Evolutionary conservation across 2,329 filamentous ascomycete genomes (phyloP), one percentile per base, ranked within the genome.

Genomic region (Colletotrichum sp.): DNA sequence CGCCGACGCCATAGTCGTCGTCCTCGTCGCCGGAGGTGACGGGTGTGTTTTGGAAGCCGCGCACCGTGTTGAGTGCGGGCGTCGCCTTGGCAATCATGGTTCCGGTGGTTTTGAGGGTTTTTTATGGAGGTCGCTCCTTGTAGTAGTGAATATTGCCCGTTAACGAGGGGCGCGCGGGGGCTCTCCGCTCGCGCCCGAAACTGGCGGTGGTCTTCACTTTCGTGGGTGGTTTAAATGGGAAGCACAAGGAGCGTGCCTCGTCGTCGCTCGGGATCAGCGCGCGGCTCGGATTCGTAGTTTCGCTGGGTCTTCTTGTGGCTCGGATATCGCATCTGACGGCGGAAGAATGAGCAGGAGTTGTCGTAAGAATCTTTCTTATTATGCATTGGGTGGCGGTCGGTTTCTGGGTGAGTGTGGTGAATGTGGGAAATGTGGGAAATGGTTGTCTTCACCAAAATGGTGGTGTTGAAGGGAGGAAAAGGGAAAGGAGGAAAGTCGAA

Each of bases 241-340:
- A 76, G 74, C 70, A 76, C 74, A 68, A 73, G 61, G 57, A 78
- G 87, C 79, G 88, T 86, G 83, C 90, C 90, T 78, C 90, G 90
- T 84, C 90, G 90, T 81, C 90, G 90, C 86, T 91, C 88, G 76
- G 90, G 89, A 86, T 91, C 90, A 80, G 88, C 88, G 82, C 90
- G 90, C 80, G 85, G 85, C 82, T 89, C 86, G 79, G 86, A 87
- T 79, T 89, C 85, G 82, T 87, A 85, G 82, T 87, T 87, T 82
- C 86, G 86, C 79, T 88, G 85, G 78, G 86, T 84, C 82, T 87
- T 85, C 82, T 88, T 86, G 83, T 86, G 85, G 85, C 85, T 87
- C 79, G 87, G 85, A 82, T 87, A 82, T 84, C 88, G 89, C 90
- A 92, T 92, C 88, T 91, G 90, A 88, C 86, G 86, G 82, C 86